Conservation (phyloP, 2,329 filamentous ascomycete genomes). For the Verticillium klebahnii region DNA sequence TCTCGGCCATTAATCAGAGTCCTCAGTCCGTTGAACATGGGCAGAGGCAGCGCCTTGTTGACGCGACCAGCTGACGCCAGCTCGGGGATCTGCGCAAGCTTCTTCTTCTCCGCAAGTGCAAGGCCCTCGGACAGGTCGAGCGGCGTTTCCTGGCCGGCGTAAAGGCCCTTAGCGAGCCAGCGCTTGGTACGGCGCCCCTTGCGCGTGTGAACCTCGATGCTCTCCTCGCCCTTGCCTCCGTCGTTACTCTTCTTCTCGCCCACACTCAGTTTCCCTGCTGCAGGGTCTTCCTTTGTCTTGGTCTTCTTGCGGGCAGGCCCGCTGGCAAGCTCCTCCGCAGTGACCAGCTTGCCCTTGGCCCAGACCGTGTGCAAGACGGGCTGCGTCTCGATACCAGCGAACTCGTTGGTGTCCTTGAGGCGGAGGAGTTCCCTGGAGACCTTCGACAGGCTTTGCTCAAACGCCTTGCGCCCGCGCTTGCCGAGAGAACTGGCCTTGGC, state of each 20-base stretch:
- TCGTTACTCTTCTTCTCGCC: constrained; percentile 16
- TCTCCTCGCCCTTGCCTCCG: constrained; percentile 30
- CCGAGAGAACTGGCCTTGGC: constrained; percentile 49
- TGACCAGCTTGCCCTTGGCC: constrained; percentile 60
- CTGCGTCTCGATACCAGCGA: constrained; percentile 51
- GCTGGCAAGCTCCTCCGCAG: constrained; percentile 34
- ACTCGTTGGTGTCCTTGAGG: constrained; percentile 61
- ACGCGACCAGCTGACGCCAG: constrained; percentile 39
- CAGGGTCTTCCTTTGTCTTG: neutral
- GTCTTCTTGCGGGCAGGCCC: constrained; percentile 32
- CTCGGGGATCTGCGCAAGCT: constrained; percentile 41
- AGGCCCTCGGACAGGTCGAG: constrained; percentile 42
- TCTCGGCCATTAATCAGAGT: constrained; percentile 68
- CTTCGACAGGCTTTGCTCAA: constrained; percentile 42
- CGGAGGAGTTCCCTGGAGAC: constrained; percentile 54
- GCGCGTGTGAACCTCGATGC: constrained; percentile 22
- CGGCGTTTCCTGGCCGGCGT: constrained; percentile 70
- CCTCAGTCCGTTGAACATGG: constrained; percentile 73
- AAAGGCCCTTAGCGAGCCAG: constrained; percentile 79
- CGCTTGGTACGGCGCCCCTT: constrained; percentile 58
- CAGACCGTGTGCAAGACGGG: constrained; percentile 56
- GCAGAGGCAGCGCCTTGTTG: constrained; percentile 63
- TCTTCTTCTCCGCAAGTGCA: constrained; percentile 47
- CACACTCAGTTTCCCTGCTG: constrained; percentile 1
- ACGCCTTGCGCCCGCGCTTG: constrained; percentile 55